Evolutionary conservation across 2,329 filamentous ascomycete genomes (phyloP).

Genomic region (Xylariaceae sp.): DNA sequence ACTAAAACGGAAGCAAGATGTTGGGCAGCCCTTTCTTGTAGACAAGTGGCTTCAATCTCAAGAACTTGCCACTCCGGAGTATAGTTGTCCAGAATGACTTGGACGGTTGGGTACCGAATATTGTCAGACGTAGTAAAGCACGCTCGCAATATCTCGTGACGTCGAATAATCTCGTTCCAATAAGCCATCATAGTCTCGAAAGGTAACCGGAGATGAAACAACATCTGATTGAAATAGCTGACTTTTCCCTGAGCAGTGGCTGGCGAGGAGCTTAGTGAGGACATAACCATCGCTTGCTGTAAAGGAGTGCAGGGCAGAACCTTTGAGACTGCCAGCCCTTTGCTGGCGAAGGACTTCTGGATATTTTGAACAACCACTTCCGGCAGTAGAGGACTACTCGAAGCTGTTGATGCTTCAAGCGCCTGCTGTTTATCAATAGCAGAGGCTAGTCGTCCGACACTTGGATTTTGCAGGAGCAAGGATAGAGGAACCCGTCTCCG

Average conservation of each 20-base stretch:
- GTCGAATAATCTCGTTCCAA: slow-evolving; percentile 57
- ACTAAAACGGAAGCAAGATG: slow-evolving; percentile 38
- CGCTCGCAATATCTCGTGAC: slow-evolving; percentile 75
- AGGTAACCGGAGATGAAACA: slow-evolving; percentile 54
- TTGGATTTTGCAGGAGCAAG: slow-evolving; percentile 61
- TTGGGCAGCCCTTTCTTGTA: slow-evolving; percentile 23
- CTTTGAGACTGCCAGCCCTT: slow-evolving; percentile 39
- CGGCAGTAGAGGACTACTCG: slow-evolving; percentile 16
- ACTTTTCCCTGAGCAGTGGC: slow-evolving; percentile 29
- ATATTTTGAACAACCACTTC: slow-evolving; percentile 30
- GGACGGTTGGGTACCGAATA: slow-evolving; percentile 58
- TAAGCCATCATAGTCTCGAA: slow-evolving; percentile 46
- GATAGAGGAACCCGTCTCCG: slow-evolving; percentile 57
- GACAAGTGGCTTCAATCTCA: slow-evolving; percentile 15
- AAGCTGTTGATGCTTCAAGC: neutral
- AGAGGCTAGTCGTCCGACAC: slow-evolving; percentile 55
- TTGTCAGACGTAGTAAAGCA: slow-evolving; percentile 65
- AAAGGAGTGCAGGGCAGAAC: slow-evolving; percentile 80
- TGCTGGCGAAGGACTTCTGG: slow-evolving; percentile 29
- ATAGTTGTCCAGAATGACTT: slow-evolving; percentile 58
- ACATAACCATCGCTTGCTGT: slow-evolving; percentile 80
- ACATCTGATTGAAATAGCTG: slow-evolving; percentile 68
- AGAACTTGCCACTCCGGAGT: slow-evolving; percentile 38
- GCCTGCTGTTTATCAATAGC: slow-evolving; percentile 20
- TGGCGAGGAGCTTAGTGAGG: slow-evolving; percentile 29